These are phyloP conservation scores for Melampsora larici-populina DNA, from an alignment of 1,284 basidiomycete genomes.

Conservation along the genomic window DNA sequence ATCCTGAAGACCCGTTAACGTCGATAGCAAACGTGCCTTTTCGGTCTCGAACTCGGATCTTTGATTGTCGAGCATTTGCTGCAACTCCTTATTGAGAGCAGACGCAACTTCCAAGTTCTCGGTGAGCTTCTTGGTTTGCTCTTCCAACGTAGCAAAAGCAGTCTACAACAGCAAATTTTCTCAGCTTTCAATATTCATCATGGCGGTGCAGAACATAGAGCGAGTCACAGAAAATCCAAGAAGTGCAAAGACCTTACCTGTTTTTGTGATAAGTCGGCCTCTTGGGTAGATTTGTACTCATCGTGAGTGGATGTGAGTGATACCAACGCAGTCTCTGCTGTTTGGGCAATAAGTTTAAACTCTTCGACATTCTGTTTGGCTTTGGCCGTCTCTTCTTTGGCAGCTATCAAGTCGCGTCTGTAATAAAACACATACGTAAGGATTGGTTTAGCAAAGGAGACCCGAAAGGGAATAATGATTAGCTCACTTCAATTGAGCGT, in stretches of 20 bases:
- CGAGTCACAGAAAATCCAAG: conserved; percentile 3
- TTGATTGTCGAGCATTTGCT: conserved; percentile 62
- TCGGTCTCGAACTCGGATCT: conserved; percentile 68
- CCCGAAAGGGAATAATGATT: conserved; percentile 34
- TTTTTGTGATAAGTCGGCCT: conserved; percentile 64
- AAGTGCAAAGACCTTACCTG: conserved; percentile 59
- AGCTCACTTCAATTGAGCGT: conserved; percentile 73
- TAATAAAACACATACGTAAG: conserved; percentile 16
- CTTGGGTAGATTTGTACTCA: conserved; percentile 69
- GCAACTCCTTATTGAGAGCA: conserved; percentile 62
- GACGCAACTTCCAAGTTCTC: conserved; percentile 62
- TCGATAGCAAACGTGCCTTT: conserved; percentile 65
- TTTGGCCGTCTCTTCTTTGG: conserved; percentile 68
- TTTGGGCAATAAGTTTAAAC: conserved; percentile 76
- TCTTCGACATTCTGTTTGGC: conserved; percentile 72
- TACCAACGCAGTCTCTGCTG: conserved; percentile 71
- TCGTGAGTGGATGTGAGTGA: conserved; percentile 70
- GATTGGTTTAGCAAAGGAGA: not conserved
- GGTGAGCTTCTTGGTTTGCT: conserved; percentile 62
- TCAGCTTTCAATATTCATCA: no score
- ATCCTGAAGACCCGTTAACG: conserved; percentile 20
- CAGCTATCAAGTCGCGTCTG: conserved; percentile 69
- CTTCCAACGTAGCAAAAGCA: conserved; percentile 65
- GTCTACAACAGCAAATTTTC: conserved; percentile 57
- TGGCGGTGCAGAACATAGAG: not conserved